Conservation (phyloP, 257 asterid species). For the Penstemon eatonii region DNA sequence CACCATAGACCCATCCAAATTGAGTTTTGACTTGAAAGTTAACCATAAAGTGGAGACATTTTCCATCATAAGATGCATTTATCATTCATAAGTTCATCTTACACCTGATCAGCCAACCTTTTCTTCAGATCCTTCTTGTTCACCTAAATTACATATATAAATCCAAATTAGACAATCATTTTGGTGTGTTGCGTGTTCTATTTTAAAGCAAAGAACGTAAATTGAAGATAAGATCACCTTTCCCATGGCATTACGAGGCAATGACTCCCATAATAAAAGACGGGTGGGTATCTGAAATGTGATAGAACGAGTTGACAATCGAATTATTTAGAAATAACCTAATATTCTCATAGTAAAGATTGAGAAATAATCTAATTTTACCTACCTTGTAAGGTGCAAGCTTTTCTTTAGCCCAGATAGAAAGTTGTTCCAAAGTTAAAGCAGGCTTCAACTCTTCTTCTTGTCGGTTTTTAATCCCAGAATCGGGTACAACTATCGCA, state of each 20-base stretch:
- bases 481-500: conserved; percentile 73
- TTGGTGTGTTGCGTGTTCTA: not conserved
- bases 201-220: not conserved
- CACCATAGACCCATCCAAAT: too few relatives aligned
- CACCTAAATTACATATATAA: conserved; percentile 49
- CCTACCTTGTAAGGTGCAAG: conserved; percentile 99
- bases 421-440: conserved; percentile 70
- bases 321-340: not conserved
- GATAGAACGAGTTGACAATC: not conserved
- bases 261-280: conserved; percentile 70
- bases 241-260: conserved; percentile 98
- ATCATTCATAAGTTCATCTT: conserved; percentile 9
- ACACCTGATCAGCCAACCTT: conserved; percentile 40
- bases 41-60: too few relatives aligned
- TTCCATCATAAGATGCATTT: too few relatives aligned
- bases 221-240: conserved; percentile 45
- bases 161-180: not conserved
- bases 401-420: conserved; percentile 86
- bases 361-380: conserved; percentile 20
- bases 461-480: conserved; percentile 50
- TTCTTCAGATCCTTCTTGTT: conserved; percentile 87
- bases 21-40: too few relatives aligned
- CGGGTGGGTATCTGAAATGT: conserved; percentile 69
- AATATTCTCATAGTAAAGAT: too few relatives aligned
- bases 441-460: conserved; percentile 75